Evolutionary conservation across 768 basidiomycete genomes (phyloP).

Genomic region (Hygrocybe punicea): DNA sequence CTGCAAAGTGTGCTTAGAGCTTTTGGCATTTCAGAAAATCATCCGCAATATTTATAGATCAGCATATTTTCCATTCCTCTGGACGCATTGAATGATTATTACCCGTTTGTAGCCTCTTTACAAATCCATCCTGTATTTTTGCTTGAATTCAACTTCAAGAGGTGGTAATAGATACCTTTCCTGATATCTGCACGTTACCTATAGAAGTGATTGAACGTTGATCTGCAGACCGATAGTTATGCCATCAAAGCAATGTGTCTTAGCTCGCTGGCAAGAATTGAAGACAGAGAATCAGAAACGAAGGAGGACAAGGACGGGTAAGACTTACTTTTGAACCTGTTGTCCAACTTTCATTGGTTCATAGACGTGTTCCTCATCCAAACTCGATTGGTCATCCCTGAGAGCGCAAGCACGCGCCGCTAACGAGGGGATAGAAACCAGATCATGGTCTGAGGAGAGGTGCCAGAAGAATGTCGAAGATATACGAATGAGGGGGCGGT

Average conservation of each 20-base stretch:
- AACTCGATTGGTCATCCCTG: constrained; percentile 39
- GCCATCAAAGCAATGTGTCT: constrained; percentile 64
- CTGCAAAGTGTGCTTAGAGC: constrained; percentile 70
- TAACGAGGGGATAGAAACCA: constrained; percentile 61
- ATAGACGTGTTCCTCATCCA: constrained; percentile 48
- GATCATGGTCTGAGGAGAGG: constrained; percentile 77
- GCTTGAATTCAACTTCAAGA: constrained; percentile 19
- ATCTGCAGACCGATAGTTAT: neutral
- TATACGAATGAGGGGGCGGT: constrained; percentile 89
- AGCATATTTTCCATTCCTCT: too few species aligned
- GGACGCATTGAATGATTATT: too few species aligned
- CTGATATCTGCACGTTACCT: too few species aligned
- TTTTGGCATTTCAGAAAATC: constrained; percentile 42
- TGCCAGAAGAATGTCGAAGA: constrained; percentile 98
- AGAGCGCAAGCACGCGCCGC: constrained; percentile 45
- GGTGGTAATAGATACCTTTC: too few species aligned
- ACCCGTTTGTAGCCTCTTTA: neutral
- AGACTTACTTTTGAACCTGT: constrained; percentile 74
- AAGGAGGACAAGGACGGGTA: neutral
- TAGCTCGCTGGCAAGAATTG: constrained; percentile 59
- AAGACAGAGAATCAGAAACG: constrained; percentile 4
- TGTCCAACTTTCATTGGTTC: constrained; percentile 83
- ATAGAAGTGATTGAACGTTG: too few species aligned
- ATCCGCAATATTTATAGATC: too few species aligned
- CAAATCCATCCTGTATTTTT: neutral